phyloP scores from a whole-genome alignment of 768 basidiomycete genomes.

The Tephrocybe sp. region DNA sequence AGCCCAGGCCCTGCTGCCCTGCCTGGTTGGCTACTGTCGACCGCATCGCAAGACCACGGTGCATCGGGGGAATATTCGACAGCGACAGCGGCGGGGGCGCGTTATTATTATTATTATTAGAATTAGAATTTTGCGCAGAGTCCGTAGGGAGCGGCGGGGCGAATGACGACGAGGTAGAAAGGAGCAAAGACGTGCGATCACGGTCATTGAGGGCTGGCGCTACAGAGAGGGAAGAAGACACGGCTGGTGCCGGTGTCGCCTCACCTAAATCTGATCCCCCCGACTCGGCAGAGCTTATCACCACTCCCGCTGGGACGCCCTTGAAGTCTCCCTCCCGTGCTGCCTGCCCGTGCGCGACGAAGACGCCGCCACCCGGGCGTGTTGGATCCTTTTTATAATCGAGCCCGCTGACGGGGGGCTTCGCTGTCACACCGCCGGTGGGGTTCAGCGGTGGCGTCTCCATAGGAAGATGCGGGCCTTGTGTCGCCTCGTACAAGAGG shows the following conservation, averaged over 20 bases:
- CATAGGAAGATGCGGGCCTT: constrained; percentile 54
- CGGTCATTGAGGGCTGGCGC: constrained; percentile 32
- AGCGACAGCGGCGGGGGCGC: constrained; percentile 9
- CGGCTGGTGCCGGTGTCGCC: constrained; percentile 24
- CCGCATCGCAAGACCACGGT: constrained; percentile 24
- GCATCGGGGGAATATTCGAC: constrained; percentile 15
- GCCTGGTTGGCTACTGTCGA: constrained; percentile 22
- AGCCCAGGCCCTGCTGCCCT: constrained; percentile 2
- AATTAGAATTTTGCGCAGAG: too few species aligned
- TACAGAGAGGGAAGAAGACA: constrained; percentile 20
- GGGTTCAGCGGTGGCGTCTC: constrained; percentile 76
- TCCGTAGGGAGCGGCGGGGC: constrained; percentile 31
- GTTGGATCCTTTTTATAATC: constrained; percentile 79
- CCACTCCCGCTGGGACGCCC: constrained; percentile 54
- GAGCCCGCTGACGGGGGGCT: constrained; percentile 53
- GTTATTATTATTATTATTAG: not conserved
- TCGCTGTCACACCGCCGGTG: constrained; percentile 64
- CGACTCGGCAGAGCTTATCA: constrained; percentile 51
- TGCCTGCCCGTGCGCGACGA: constrained; percentile 59
- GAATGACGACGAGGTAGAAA: constrained; percentile 35
- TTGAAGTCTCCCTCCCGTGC: constrained; percentile 44
- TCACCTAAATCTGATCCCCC: constrained; percentile 38
- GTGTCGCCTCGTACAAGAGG: constrained; percentile 91
- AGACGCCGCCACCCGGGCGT: constrained; percentile 86
- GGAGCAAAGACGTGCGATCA: constrained; percentile 28